Evolutionary conservation across 1,139 yeast genomes (phyloP), one percentile per base, ranked within the genome.

Genomic region (Pneumocystis canis): DNA sequence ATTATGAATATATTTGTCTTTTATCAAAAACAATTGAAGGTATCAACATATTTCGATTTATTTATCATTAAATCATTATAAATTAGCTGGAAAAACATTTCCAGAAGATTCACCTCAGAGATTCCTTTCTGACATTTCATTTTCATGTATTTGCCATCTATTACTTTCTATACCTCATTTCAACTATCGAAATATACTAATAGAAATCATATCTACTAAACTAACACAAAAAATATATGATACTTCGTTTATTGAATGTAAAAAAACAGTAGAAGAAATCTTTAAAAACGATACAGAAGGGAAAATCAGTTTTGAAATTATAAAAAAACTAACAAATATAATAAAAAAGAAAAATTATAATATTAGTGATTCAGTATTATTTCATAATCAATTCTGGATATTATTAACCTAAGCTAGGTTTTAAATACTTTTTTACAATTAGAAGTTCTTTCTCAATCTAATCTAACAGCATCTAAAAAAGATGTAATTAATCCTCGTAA

Each of bases 401-500:
- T n/a, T 1, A 71, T 92, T 39, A 87, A 87, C 68, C 88, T 1
- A 79, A 90, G 63, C 76, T 90, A 63, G 84, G 92, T 2, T 75
- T 90, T 66, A 81, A 89, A 25, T 79, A 92, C 25, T 77, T 92
- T 64, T 83, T 84, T 53, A 97, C 89, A 73, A 87, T 89, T 35
- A 71, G 69, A 3, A 73, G 73, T 33, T 71, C 75, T 58, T 79
- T 75, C 66, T 89, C 87, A 68, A 77, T 80, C 0, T 75, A 76
- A 58, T 76, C 71, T 41, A 79, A 77, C 57, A 77, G 20, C 76
- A 59, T 77, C 77, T 33, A 77, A 77, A 57, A 77, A 75, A 32
- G 76, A 84, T 82, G 71, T 89, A 89, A 78, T 88, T 89, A 72
- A 95, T 92, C 72, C 79, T 97, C 69, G 88, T 87, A 5, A 96